Evolutionary conservation across 352 stramenopile species (phyloP), one percentile per base, ranked within the genome.

Genomic region (Sclerospora graminicola): DNA sequence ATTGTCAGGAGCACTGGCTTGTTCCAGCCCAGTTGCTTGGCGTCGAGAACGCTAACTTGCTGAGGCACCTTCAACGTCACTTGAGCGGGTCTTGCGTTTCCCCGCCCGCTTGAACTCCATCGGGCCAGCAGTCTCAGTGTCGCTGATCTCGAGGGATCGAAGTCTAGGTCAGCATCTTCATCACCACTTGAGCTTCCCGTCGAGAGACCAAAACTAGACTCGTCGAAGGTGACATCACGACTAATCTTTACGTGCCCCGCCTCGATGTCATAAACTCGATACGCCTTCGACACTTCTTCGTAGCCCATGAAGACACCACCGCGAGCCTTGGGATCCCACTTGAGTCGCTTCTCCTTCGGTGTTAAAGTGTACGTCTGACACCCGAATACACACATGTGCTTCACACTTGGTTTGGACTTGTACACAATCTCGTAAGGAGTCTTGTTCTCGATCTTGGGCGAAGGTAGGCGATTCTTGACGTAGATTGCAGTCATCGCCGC

Each of bases 201-300:
- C 28, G 13, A 23, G 10, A 16, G 31, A 13, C 15, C 31, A 37
- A 37, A 23, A 19, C 2, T 20, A 1, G 31, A 23, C 15, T 37
- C 31, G 14, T 37, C 31, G 13, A 37, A 37, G 13, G 13, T 21
- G 31, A 37, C 15, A 21, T 37, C 31, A 9, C 31, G 31, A 37
- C 10, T 37, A 11, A 37, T 23, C 7, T 21, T 14, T 14, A 37
- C 31, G 5, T 37, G 31, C n/a, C 31, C 31, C 34, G 34, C 34
- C 34, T 40, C 18, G 8, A 40, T 40, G 18, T 40, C 34, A 27
- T n/a, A 40, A 14, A 28, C 5, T 15, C 18, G 34, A 27, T 40
- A 40, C 8, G 34, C 34, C 34, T 40, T 40, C 5, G 34, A 40
- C 18, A 27, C 34, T 40, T 40, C 34, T 28, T 40, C 34, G 34